Base-by-base conservation (phyloP, 345 rosid genomes). In the Rhizophora apiculata region DNA sequence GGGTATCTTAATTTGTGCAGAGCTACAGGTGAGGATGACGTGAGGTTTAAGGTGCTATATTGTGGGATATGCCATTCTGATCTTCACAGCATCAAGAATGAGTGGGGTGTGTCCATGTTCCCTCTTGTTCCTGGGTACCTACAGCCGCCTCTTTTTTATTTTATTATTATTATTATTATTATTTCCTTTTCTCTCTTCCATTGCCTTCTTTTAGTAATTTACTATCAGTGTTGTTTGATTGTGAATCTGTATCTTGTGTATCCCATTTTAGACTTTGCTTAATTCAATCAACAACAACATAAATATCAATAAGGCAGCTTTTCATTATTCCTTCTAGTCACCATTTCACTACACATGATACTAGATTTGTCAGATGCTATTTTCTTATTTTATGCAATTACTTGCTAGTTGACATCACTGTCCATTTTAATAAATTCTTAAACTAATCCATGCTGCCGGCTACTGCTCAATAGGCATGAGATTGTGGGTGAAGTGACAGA, bases 21-120 rank as follows among this genome's bases (percentile, higher is more conserved):
- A 36, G 72, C 64, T 24, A 73, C 77, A 15, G 57, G 68, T 0
- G 68, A 60, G 19, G 68, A 73, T 6, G 77, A 73, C 29, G 77
- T 73, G 2, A 55, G 71, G 21, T 73, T 73, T 52, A 67, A 67
- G 63, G 72, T 73, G 24, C 51, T 62, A 5, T 73, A 49, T 55
- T 67, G 76, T 29, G 76, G 72, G 21, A 67, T 73, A 31, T 73
- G 76, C 56, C 77, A 73, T 22, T 52, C 68, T 21, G 77, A 67
- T 22, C 68, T 73, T 24, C 77, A 73, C 15, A 36, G 26, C 56
- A 29, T 67, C 3, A 67, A 67, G 24, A 73, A 73, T 11, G 77
- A 73, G 0, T 67, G 77, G 77, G 77, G 77, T 0, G 5, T 49
- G n/a, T 29, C 72, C 5, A 5, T 0, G 21, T 73, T 52, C 43